Conservation (phyloP, 2,329 filamentous ascomycete genomes). For the Basipetospora sp. region DNA sequence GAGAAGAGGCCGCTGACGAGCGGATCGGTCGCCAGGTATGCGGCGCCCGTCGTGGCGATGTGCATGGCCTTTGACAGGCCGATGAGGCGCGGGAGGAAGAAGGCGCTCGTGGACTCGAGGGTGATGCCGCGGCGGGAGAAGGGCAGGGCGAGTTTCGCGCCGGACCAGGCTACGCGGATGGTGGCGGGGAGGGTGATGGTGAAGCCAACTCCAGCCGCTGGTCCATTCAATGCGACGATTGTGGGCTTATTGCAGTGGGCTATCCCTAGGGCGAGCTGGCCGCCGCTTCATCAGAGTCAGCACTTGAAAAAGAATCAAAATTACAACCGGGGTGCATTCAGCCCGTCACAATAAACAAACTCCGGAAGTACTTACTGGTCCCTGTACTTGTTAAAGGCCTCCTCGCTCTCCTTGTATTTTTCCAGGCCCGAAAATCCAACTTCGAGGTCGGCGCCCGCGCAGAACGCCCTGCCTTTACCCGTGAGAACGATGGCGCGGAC, state of each 20-base stretch:
- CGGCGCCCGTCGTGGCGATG: conserved; percentile 6
- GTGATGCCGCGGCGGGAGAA: conserved; percentile 48
- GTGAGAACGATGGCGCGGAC: conserved; percentile 50
- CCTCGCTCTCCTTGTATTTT: conserved; percentile 14
- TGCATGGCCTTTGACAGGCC: conserved; percentile 30
- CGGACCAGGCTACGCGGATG: conserved; percentile 46
- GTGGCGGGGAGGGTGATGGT: conserved; percentile 65
- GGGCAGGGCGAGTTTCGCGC: conserved; percentile 51
- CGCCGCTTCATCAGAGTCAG: conserved; percentile 7
- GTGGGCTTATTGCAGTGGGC: conserved; percentile 57
- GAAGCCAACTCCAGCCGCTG: conserved; percentile 61
- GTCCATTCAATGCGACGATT: conserved; percentile 61
- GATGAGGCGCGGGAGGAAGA: conserved; percentile 46
- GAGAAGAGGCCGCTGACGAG: conserved; percentile 8
- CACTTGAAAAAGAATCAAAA: too few species aligned
- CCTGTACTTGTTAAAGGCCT: conserved; percentile 2
- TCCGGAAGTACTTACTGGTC: conserved; percentile 1
- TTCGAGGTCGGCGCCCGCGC: conserved; percentile 53
- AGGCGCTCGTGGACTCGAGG: conserved; percentile 20
- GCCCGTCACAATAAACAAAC: conserved; percentile 23
- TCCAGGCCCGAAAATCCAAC: conserved; percentile 32
- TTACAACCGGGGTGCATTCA: too few species aligned
- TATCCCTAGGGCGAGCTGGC: conserved; percentile 50
- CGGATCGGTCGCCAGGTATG: conserved; percentile 5
- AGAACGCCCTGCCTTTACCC: conserved; percentile 49